Evolutionary conservation across 768 basidiomycete species (phyloP), one percentile per base, ranked within the genome.

Genomic region (Mrakia frigida): DNA sequence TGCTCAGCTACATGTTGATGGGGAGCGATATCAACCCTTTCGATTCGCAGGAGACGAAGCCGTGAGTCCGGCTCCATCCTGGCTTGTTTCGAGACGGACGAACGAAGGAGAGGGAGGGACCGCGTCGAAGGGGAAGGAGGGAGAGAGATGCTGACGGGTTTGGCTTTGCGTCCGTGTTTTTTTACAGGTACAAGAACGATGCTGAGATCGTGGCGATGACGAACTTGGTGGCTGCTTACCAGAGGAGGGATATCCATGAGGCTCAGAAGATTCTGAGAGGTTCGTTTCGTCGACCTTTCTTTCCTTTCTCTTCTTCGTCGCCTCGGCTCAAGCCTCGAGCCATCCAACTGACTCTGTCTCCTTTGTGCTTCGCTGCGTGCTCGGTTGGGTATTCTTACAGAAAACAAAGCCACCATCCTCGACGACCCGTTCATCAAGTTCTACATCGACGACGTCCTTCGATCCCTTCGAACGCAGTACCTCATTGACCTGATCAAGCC

Each of bases 1-100:
- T 99, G 3, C 87, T 99, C 59, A 93, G 94, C 6, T 94, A 98
- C 84, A 98, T 99, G 96, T 86, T 99, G 76, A 98, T 92, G 70
- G 97, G 95, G 50, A 95, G 93, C 81, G 94, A 97, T 82, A 97
- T 99, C 84, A 98, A 99, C 83, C 97, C 97, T 0, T 99, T 99
- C 81, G 97, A 98, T 84, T 94, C 93, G 82, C 97, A 99, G 84
- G 97, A 99, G 86, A 98, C 97, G 16, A 99, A 99, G 82, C 97
- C 97, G 89, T 98, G 82, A 82, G 88, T 60, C n/a, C 50, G 67
- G n/a, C n/a, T n/a, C n/a, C n/a, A n/a, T n/a, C n/a, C n/a, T n/a
- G n/a, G n/a, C n/a, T n/a, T n/a, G n/a, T n/a, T 25, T 60, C 69
- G 37, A 31, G 7, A 56, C 2, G 35, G 18, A 56, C 14, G 23